Evolutionary conservation across 2,329 filamentous ascomycete species (phyloP).

Genomic region (Fusarium tanahbumbuense): DNA sequence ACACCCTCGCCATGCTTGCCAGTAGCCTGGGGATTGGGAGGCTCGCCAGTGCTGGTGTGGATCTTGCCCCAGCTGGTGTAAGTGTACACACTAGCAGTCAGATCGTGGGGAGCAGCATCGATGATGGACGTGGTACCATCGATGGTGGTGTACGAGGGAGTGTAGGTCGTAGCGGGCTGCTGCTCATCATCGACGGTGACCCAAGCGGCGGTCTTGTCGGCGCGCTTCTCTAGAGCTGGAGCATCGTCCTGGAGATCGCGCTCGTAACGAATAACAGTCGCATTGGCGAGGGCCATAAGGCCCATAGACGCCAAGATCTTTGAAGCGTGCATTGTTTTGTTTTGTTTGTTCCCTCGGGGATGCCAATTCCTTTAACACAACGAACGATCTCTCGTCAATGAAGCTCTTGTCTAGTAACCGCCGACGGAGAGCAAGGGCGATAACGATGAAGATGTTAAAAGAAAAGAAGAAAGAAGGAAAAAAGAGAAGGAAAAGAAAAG

Average conservation of each 20-base stretch:
- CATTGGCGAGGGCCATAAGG: conserved; percentile 45
- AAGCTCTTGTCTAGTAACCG: conserved; percentile 19
- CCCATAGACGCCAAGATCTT: conserved; percentile 49
- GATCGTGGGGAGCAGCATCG: conserved; percentile 58
- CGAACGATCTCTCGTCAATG: conserved; percentile 9
- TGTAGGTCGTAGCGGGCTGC: conserved; percentile 59
- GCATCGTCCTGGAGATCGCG: conserved; percentile 24
- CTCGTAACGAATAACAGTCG: conserved; percentile 39
- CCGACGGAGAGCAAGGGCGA: conserved; percentile 34
- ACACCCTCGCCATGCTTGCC: conserved; percentile 57
- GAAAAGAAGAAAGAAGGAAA: conserved; percentile 4
- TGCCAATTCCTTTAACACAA: conserved; percentile 7
- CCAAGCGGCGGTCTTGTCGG: conserved; percentile 60
- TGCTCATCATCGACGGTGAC: conserved; percentile 62
- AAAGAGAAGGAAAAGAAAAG: conserved; percentile 15
- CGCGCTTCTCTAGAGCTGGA: conserved; percentile 40
- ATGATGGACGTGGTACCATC: conserved; percentile 56
- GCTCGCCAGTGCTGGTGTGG: conserved; percentile 57
- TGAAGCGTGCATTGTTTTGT: conserved; percentile 49
- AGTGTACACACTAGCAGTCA: conserved; percentile 59
- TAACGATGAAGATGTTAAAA: conserved; percentile 11
- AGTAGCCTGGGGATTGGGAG: conserved; percentile 59
- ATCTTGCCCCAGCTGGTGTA: conserved; percentile 52
- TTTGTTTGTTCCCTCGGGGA: conserved; percentile 10
- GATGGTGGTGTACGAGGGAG: conserved; percentile 60